phyloP scores from a whole-genome alignment of 208 protist species.

The Trypanosoma boissoni region DNA sequence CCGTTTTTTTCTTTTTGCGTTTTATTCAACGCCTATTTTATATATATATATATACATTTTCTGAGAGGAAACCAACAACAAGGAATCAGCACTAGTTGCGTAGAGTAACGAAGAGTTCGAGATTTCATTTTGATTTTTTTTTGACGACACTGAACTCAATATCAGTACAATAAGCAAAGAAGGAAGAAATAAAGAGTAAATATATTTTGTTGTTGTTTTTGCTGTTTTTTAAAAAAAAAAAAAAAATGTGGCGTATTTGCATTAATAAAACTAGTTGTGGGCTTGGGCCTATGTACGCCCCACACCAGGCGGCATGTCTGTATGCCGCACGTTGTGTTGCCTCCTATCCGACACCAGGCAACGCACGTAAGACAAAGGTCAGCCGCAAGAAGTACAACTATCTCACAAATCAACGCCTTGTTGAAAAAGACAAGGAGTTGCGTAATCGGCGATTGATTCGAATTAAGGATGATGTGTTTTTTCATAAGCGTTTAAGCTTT shows the following conservation, averaged over 20 bases:
- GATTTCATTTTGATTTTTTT: background rate
- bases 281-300: too few species aligned
- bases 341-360: constrained; percentile 43
- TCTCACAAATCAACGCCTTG: constrained; percentile 56
- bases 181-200: background rate
- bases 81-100: too few species aligned
- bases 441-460: constrained; percentile 26
- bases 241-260: background rate
- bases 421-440: constrained; percentile 19
- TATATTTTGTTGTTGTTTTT: too few species aligned
- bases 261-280: background rate
- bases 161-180: background rate
- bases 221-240: too few species aligned
- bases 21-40: constrained; percentile 17
- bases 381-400: constrained; percentile 78
- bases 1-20: constrained; percentile 9
- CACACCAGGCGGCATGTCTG: too few species aligned
- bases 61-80: too few species aligned
- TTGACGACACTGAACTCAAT: background rate
- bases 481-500: constrained; percentile 32
- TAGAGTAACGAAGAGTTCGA: too few species aligned
- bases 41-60: too few species aligned
- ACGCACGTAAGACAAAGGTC: background rate
- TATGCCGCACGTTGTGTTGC: constrained; percentile 25
- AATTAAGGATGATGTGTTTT: constrained; percentile 43